Base-by-base conservation (phyloP, 1,284 basidiomycete species). In the Rhizoctonia solani region DNA sequence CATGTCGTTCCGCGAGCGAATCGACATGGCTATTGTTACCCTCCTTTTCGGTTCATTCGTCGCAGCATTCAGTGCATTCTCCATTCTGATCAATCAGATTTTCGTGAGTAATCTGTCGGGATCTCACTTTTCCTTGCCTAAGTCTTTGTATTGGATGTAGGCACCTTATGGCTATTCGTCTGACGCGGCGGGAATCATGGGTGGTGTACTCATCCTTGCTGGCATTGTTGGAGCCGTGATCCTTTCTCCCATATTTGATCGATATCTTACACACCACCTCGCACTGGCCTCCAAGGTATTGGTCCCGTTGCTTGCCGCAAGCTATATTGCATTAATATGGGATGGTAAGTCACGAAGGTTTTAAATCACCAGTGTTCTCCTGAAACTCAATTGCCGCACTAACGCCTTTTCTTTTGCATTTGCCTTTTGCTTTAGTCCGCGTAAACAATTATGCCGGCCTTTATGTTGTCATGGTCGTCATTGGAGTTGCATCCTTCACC, bases 171-270 rank as follows among this genome's bases (percentile, higher is more conserved):
- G 89, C 1, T 93, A 92, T 74, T 84, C 85, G 0, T 79, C 82
- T 27, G 80, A 84, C 61, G 80, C 77, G 14, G 81, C 86, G 27
- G 90, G 90, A 6, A 78, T 90, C 34, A 79, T 92, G 77, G 71
- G 73, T 23, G 74, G 71, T 16, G 71, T 69, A 3, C 44, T 74
- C 9, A 69, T 74, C 30, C 50, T 74, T 5, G 80, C 86, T 1
- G 90, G 90, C 8, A 83, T 93, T 68, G 76, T 88, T 3, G 81
- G 83, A 14, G 87, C 90, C 0, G 77, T 85, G 37, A 72, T 86
- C 53, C 84, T 85, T 0, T 83, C 90, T 0, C 91, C 90, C 0
- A 76, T 92, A 2, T 87, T 91, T 72, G 90, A 93, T 73, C 84
- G 90, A 23, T 83, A 90, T 6, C 83, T 92, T 68, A 90, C 89